Evolutionary conservation across 805 yeast species (phyloP), one percentile per base, ranked within the genome.

Genomic region (Candida odintsovae): DNA sequence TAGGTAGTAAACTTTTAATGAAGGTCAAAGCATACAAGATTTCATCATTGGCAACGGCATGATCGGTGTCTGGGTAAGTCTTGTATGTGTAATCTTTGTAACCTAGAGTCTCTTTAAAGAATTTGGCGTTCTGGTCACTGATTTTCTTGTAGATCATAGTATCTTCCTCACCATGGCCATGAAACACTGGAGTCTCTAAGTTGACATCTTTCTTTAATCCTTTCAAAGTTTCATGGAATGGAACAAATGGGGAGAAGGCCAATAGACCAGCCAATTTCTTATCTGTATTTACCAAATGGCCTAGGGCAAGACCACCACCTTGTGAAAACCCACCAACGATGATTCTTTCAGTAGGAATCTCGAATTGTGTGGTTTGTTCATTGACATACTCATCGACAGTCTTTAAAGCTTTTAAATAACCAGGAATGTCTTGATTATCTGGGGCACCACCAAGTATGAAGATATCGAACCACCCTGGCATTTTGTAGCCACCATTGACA

Each of bases 271-370:
- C 98, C 19, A 90, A 69, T 58, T 84, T 85, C 46, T 68, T 61
- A 18, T 81, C 80, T 28, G 73, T 62, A 11, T 75, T 64, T 0
- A 82, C 70, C 20, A 78, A 71, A 15, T 83, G 60, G 3, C 86
- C 88, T 49, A 86, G 68, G 1, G 94, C 68, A 11, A 92, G 50
- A 2, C 95, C 90, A 42, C 89, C 95, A 46, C 99, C 99, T 67
- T 94, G 99, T 5, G 95, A 84, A 62, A 94, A 94, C 0, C 99
- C 99, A 31, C 98, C 98, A 47, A 94, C 70, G n/a, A 94, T 70
- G 41, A 94, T 85, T 44, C 85, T 77, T 16, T 78, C 79, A 0
- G 84, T 70, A 4, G 77, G 72, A 31, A 86, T 75, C 10, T 83
- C 79, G 7, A 57, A 36, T 13, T 20, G 55, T 9, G 75, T 76